These are phyloP conservation scores for Mentha longifolia DNA, from an alignment of 257 asterid species.

Conservation along the genomic window DNA sequence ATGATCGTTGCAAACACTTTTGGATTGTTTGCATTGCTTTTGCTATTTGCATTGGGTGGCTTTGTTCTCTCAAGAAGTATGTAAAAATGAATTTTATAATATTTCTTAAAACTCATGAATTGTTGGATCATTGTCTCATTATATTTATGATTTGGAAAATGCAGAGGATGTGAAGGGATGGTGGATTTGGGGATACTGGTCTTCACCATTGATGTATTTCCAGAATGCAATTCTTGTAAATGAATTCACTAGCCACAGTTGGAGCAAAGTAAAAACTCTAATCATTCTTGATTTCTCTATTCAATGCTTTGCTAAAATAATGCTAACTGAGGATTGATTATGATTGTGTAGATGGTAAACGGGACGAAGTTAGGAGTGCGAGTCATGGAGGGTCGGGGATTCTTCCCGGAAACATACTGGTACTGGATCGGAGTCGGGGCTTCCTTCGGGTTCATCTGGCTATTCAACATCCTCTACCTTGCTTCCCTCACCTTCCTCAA, in stretches of 20 bases:
- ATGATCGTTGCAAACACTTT: conserved; percentile 66
- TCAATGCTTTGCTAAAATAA: too few relatives aligned
- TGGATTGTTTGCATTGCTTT: conserved; percentile 59
- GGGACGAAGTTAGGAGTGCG: conserved; percentile 52
- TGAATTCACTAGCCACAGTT: conserved; percentile 63
- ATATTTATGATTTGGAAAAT: neutral
- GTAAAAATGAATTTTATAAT: neutral
- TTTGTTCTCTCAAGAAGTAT: conserved; percentile 68
- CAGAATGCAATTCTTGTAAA: conserved; percentile 68
- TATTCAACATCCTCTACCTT: conserved; percentile 49
- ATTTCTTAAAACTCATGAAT: neutral
- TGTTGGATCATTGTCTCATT: conserved; percentile 18
- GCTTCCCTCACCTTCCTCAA: conserved; percentile 48
- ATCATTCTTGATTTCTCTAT: neutral
- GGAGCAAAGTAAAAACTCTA: conserved; percentile 56
- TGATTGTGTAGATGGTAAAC: conserved; percentile 40
- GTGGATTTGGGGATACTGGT: conserved; percentile 88
- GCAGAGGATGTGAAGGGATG: conserved; percentile 63
- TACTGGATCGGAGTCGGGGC: conserved; percentile 73
- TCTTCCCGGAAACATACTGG: conserved; percentile 61
- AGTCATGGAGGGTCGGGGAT: conserved; percentile 48
- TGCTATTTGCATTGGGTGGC: conserved; percentile 71
- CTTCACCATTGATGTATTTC: conserved; percentile 74
- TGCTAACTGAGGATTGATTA: neutral
- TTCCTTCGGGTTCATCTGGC: conserved; percentile 39